phyloP scores from a whole-genome alignment of 257 asterid genomes.

The Solanum sitiens region DNA sequence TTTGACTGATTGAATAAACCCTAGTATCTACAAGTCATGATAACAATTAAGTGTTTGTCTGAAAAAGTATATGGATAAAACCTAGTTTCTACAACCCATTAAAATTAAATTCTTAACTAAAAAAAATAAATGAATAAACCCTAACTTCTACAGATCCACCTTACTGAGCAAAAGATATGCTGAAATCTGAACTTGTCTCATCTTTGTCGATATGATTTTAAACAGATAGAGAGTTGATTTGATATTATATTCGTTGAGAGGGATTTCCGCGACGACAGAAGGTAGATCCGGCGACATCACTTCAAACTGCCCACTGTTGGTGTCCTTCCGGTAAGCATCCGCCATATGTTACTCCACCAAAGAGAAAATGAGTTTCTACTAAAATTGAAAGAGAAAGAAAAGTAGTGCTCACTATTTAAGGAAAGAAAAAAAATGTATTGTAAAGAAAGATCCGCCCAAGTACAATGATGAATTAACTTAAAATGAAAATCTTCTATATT shows the following conservation, averaged over 20 bases:
- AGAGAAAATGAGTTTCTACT: neutral
- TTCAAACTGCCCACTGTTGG: neutral
- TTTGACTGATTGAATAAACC: neutral
- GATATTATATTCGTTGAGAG: neutral
- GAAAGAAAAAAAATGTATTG: neutral
- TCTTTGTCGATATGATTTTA: neutral
- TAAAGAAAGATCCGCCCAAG: neutral
- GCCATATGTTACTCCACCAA: neutral
- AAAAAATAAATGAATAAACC: neutral
- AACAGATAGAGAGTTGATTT: neutral
- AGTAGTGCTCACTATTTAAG: neutral
- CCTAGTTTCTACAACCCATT: neutral
- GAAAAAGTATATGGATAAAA: neutral
- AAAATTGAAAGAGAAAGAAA: neutral
- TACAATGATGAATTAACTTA: neutral
- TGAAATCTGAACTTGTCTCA: neutral
- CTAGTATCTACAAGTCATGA: neutral
- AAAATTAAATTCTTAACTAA: neutral
- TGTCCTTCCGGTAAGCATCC: neutral
- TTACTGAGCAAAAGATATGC: neutral
- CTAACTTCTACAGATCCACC: neutral
- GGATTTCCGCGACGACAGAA: neutral
- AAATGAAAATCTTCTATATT: no score
- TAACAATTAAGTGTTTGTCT: neutral
- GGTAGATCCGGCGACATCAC: neutral